These are phyloP conservation scores for Hyaloscypha finlandica DNA, from an alignment of 495 filamentous ascomycete genomes.

Conservation along the genomic window DNA sequence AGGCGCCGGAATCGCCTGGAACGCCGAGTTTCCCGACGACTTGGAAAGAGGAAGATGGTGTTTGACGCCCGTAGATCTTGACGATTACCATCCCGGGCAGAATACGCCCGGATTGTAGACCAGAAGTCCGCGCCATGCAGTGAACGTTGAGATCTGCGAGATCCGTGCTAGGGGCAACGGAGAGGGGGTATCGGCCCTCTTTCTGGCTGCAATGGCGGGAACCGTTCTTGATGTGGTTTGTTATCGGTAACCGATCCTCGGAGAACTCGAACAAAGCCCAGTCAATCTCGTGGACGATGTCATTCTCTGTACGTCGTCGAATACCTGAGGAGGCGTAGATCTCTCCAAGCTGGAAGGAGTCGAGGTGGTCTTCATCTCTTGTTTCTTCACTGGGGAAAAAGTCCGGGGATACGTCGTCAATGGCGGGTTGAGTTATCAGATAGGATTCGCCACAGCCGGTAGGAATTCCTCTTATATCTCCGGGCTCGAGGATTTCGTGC, in stretches of 20 bases:
- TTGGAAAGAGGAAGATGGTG: constrained; percentile 80
- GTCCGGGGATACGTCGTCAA: constrained; percentile 80
- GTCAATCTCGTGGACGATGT: constrained; percentile 86
- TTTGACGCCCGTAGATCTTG: constrained; percentile 77
- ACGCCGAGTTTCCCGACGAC: constrained; percentile 70
- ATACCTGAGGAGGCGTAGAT: constrained; percentile 89
- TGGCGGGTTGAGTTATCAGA: constrained; percentile 82
- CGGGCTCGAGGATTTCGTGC: constrained; percentile 54
- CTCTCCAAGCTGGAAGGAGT: constrained; percentile 75
- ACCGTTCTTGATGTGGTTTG: constrained; percentile 51
- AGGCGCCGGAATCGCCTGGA: constrained; percentile 89
- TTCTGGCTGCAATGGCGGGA: constrained; percentile 33
- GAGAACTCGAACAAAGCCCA: constrained; percentile 90
- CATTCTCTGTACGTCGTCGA: constrained; percentile 62
- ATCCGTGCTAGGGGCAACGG: constrained; percentile 18
- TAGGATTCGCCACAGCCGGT: constrained; percentile 70
- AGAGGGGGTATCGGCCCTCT: constrained; percentile 22
- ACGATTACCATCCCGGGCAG: constrained; percentile 74
- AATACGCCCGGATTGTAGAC: constrained; percentile 76
- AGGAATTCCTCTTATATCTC: constrained; percentile 82
- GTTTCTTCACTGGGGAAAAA: constrained; percentile 69
- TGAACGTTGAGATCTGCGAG: constrained; percentile 78
- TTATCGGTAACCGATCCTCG: constrained; percentile 72
- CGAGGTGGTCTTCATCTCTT: constrained; percentile 69
- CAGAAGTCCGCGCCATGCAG: constrained; percentile 88